Conservation (phyloP, 306 rosid genomes). For the Cicer arietinum region DNA sequence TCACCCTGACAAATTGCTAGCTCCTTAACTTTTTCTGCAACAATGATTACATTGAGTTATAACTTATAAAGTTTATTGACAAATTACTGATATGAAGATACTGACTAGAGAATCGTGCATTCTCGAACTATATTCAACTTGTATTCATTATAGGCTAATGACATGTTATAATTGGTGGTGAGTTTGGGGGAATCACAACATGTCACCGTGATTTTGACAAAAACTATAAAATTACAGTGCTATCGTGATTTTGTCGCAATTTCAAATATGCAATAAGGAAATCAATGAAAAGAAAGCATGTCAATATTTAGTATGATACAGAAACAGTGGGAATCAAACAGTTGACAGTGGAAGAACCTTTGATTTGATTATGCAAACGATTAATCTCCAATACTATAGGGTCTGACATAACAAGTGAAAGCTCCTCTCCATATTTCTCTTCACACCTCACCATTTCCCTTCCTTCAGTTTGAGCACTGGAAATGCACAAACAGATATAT, state of each 20-base stretch:
- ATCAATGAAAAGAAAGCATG: constrained; percentile 29
- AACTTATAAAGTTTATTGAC: neutral
- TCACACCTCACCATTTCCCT: constrained; percentile 62
- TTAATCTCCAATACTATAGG: constrained; percentile 76
- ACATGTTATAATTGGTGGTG: too few relatives aligned
- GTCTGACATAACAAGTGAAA: constrained; percentile 56
- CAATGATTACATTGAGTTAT: neutral
- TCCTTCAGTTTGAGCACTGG: constrained; percentile 4
- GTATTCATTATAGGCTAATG: neutral
- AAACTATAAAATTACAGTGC: too few relatives aligned
- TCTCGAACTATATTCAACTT: constrained; percentile 6
- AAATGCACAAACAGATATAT: constrained; percentile 12
- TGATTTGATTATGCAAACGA: constrained; percentile 71
- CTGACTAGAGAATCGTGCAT: neutral
- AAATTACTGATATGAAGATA: constrained; percentile 13
- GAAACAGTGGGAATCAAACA: neutral
- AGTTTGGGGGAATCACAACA: too few relatives aligned
- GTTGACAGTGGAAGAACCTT: constrained; percentile 57
- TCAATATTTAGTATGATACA: neutral
- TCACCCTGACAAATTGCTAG: constrained; percentile 60
- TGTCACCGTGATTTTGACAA: constrained; percentile 4
- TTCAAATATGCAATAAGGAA: neutral
- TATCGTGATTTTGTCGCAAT: neutral
- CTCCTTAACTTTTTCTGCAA: constrained; percentile 70
- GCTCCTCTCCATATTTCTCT: constrained; percentile 59